Base-by-base conservation (phyloP, 805 yeast species). In the Cyberlindnera suaveolens region DNA sequence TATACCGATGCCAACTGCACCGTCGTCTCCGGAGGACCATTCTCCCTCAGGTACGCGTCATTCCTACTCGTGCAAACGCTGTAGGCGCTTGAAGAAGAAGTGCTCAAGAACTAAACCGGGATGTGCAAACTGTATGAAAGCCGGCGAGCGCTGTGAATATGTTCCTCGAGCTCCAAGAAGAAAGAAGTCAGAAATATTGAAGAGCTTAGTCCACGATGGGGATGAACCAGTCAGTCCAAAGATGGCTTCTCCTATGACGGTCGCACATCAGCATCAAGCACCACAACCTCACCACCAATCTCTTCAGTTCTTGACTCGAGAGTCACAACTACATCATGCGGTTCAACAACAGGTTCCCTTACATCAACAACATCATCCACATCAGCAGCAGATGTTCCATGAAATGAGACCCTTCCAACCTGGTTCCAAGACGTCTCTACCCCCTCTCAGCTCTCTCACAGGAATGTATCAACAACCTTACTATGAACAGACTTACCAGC, bases 11-110 rank as follows among this genome's bases (percentile, higher is more conserved):
- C 10, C 5, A 13, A 35, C 38, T 10, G 23, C 39, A 17, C 26
- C 33, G 7, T 29, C 39, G 10, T 36, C 39, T 13, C 39, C 39
- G 11, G 44, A 39, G 15, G 35, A 30, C 31, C 30, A 17, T n/a
- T 38, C 38, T 31, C 44, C 38, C 18, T 19, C 29, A 11, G 38
- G 18, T 8, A 45, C 46, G 33, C 48, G 45, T 18, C 57, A 53
- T 41, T 48, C 57, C 7, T 65, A 66, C 39, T 65, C 76, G 1
- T 75, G 80, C 52, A 55, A 66, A 15, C 53, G 77, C 33, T 75
- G 80, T 51, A 61, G 79, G 40, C 58, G 66, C 39, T 55, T 72
- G 32, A 75, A 75, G 57, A 74, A 74, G 56, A 71, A 68, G 48
- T 75, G 80, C 51, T 61, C 73, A 1, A 68, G 72, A 48, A 62